These are phyloP conservation scores for Leishmania aethiopica DNA, from an alignment of 208 protist species.

Conservation along the genomic window DNA sequence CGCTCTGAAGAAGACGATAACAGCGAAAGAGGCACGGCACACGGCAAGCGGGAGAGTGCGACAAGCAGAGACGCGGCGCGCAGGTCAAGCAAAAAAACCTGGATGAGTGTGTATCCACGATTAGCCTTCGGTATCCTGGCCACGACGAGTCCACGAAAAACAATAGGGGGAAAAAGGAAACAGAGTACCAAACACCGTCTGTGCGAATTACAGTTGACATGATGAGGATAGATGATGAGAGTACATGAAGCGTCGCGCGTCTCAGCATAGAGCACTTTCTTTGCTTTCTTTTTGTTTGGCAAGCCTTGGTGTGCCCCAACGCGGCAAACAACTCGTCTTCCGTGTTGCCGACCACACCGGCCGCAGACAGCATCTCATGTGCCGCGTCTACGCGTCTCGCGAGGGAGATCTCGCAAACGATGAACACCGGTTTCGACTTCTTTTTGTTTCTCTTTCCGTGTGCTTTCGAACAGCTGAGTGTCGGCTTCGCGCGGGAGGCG, in stretches of 20 bases:
- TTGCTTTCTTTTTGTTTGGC: not conserved
- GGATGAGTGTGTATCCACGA: not conserved
- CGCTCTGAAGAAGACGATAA: not conserved
- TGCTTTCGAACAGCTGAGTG: not conserved
- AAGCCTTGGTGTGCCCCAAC: not conserved
- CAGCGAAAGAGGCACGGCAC: not conserved
- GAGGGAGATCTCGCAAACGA: not conserved
- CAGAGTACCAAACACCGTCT: not conserved
- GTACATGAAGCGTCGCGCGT: not conserved
- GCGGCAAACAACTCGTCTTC: not conserved
- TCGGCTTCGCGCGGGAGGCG: not conserved
- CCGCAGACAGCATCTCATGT: not conserved
- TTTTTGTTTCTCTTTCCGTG: not conserved
- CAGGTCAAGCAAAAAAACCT: not conserved
- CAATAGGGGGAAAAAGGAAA: not conserved
- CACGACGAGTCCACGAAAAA: conserved; percentile 1
- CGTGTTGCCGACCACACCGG: not conserved
- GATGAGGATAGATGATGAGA: not conserved
- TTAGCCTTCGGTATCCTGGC: not conserved
- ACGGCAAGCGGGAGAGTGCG: not conserved
- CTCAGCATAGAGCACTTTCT: not conserved
- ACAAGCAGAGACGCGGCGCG: not conserved
- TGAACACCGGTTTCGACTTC: not conserved
- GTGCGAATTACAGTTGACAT: not conserved
- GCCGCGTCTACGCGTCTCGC: not conserved